Evolutionary conservation across 495 filamentous ascomycete genomes (phyloP).

Genomic region (Penicillium subrubescens): DNA sequence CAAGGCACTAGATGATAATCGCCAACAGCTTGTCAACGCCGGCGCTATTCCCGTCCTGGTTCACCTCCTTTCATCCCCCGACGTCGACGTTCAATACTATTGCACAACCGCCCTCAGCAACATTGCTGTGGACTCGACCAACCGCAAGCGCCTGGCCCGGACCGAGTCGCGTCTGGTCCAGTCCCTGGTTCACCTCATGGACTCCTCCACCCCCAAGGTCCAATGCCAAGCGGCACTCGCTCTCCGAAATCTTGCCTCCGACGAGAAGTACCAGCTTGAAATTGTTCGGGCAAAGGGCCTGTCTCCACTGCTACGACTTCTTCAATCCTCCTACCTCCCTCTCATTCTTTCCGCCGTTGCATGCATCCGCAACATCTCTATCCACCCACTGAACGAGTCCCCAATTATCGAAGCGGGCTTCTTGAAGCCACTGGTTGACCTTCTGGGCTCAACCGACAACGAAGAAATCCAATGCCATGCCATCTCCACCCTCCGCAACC

Average conservation of each 20-base stretch:
- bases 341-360: slow-evolving; percentile 96
- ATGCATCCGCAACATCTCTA: slow-evolving; percentile 98
- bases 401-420: slow-evolving; percentile 98
- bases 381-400: slow-evolving; percentile 98
- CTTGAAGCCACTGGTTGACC: slow-evolving; percentile 86
- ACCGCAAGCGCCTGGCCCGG: slow-evolving; percentile 86
- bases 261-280: slow-evolving; percentile 98
- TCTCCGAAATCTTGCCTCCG: slow-evolving; percentile 91
- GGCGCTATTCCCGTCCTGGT: slow-evolving; percentile 96
- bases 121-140: slow-evolving; percentile 91
- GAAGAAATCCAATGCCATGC: slow-evolving; percentile 99
- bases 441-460: slow-evolving; percentile 93
- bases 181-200: slow-evolving; percentile 93
- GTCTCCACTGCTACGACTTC: slow-evolving; percentile 77
- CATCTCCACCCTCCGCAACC: slow-evolving; percentile 93
- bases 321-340: slow-evolving; percentile 93
- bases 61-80: slow-evolving; percentile 83
- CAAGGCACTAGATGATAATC: slow-evolving; percentile 78
- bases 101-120: slow-evolving; percentile 98
- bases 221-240: slow-evolving; percentile 97
- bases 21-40: slow-evolving; percentile 94
- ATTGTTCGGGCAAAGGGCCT: slow-evolving; percentile 90
- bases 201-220: slow-evolving; percentile 94
- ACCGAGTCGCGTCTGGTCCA: slow-evolving; percentile 88
- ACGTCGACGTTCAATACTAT: slow-evolving; percentile 99